These are phyloP conservation scores for Salix purpurea DNA, from an alignment of 345 rosid species.

Conservation along the genomic window DNA sequence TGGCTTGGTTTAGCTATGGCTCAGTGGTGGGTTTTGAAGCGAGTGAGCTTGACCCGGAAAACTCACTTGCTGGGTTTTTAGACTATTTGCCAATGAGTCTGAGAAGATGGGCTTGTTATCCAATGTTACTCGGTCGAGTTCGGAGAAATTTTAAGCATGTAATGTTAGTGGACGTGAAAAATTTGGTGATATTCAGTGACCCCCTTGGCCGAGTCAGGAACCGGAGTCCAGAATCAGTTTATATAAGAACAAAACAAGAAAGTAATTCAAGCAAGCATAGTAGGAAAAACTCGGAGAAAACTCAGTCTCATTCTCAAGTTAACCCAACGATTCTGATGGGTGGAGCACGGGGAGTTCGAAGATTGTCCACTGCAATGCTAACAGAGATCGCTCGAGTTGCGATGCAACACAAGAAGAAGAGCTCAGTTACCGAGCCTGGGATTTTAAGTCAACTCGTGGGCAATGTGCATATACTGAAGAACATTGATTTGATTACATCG, in stretches of 20 bases:
- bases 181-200: slow-evolving; percentile 50
- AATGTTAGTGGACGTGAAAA: slow-evolving; percentile 55
- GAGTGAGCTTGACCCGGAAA: slow-evolving; percentile 81
- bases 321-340: slow-evolving; percentile 67
- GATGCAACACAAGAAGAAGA: slow-evolving; percentile 57
- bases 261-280: slow-evolving; percentile 16
- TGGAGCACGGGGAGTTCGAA: slow-evolving; percentile 44
- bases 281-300: slow-evolving; percentile 37
- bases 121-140: slow-evolving; percentile 82
- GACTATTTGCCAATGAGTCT: slow-evolving; percentile 64
- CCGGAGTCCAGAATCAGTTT: slow-evolving; percentile 60
- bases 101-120: slow-evolving; percentile 84
- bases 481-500: slow-evolving; percentile 36
- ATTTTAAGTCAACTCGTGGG: slow-evolving; percentile 66
- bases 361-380: slow-evolving; percentile 57
- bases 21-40: slow-evolving; percentile 76
- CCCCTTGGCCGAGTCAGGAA: slow-evolving; percentile 62
- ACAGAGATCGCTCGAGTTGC: slow-evolving; percentile 66
- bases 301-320: slow-evolving; percentile 22
- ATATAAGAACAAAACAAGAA: slow-evolving; percentile 31
- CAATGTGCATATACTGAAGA: slow-evolving; percentile 42
- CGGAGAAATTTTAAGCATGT: slow-evolving; percentile 73
- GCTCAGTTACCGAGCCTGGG: slow-evolving; percentile 43
- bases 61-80: slow-evolving; percentile 75
- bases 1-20: slow-evolving; percentile 59